Conservation (phyloP, 208 protist genomes). For the Baffinella frigidus region DNA sequence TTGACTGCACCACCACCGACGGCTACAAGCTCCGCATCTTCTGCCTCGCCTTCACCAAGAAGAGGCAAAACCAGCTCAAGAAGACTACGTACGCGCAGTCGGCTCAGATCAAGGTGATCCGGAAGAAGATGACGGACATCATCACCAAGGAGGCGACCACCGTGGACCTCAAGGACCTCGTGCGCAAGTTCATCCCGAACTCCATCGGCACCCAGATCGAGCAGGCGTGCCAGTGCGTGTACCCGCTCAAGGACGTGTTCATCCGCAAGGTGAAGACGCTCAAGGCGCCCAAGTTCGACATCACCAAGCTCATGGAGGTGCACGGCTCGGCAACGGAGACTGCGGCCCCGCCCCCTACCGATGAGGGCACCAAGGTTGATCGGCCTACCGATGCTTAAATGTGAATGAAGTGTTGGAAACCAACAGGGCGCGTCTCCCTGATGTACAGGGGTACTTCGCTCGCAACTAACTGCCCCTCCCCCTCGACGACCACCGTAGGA, state of each 20-base stretch:
- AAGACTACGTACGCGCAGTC: conserved; percentile 97
- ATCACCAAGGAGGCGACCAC: conserved; percentile 84
- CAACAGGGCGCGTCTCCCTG: too few relatives aligned
- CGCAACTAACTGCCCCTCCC: too few relatives aligned
- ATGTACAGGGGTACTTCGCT: too few relatives aligned
- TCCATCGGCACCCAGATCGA: conserved; percentile 84
- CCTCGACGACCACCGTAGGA: too few relatives aligned
- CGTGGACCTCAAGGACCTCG: conserved; percentile 86
- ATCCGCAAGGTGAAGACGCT: conserved; percentile 95
- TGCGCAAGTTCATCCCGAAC: conserved; percentile 90
- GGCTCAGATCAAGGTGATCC: conserved; percentile 76
- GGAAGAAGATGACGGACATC: conserved; percentile 86
- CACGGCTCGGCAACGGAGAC: conserved; percentile 25
- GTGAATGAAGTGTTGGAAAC: too few relatives aligned
- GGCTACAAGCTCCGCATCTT: conserved; percentile 79
- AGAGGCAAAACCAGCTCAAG: conserved; percentile 84
- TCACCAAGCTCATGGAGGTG: conserved; percentile 68
- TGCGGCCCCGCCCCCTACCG: neutral
- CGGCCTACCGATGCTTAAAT: neutral
- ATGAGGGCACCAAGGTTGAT: conserved; percentile 43
- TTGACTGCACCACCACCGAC: conserved; percentile 93
- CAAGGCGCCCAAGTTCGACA: conserved; percentile 93
- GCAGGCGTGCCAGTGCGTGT: conserved; percentile 83
- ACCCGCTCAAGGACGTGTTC: conserved; percentile 94
- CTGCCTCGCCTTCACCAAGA: conserved; percentile 96